Conservation (phyloP, 202 grass and related monocot genomes). For the Zizania palustris region DNA sequence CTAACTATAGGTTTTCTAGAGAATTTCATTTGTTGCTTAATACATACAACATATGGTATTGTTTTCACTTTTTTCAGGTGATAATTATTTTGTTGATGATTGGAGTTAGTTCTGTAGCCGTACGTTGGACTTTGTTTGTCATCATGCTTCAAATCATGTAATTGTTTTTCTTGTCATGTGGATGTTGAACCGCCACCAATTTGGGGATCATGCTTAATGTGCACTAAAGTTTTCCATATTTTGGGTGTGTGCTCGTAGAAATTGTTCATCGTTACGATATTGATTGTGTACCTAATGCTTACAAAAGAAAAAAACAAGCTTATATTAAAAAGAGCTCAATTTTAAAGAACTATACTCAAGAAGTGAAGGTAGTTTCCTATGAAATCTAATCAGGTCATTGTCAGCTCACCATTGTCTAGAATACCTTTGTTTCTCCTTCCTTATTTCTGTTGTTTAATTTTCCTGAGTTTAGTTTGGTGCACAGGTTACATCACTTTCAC, state of each 20-base stretch:
- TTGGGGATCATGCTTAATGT: neutral
- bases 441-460: slow-evolving; percentile 17
- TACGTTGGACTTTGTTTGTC: slow-evolving; percentile 81
- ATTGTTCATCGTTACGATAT: slow-evolving; percentile 72
- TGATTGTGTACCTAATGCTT: slow-evolving; percentile 79
- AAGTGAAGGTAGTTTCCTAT: slow-evolving; percentile 69
- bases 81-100: slow-evolving; percentile 79
- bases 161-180: slow-evolving; percentile 32
- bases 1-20: neutral
- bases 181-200: slow-evolving; percentile 28
- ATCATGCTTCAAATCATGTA: slow-evolving; percentile 82
- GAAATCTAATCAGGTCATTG: slow-evolving; percentile 13
- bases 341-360: slow-evolving; percentile 70
- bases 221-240: slow-evolving; percentile 16
- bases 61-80: slow-evolving; percentile 54
- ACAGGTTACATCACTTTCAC: neutral
- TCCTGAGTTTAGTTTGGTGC: neutral
- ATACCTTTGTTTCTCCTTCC: neutral
- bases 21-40: slow-evolving; percentile 6
- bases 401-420: neutral
- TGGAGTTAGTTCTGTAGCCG: slow-evolving; percentile 64
- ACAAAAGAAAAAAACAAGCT: slow-evolving; percentile 71
- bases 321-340: slow-evolving; percentile 82
- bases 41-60: slow-evolving; percentile 31
- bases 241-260: slow-evolving; percentile 62